Evolutionary conservation across 495 filamentous ascomycete species (phyloP).

Genomic region (Penicillium flavigenum): DNA sequence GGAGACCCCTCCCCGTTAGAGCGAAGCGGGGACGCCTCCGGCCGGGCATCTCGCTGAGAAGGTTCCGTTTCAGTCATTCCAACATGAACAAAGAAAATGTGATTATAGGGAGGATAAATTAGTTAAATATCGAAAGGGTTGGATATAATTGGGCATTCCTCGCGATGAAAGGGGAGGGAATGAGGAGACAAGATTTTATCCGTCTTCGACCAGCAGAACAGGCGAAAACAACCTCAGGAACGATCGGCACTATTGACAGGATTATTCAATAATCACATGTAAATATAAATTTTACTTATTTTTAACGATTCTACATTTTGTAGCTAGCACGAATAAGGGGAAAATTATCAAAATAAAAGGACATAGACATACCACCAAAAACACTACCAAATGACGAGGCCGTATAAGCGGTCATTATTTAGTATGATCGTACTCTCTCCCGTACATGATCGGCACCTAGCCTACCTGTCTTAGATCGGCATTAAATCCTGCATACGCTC

Average conservation of each 20-base stretch:
- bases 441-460: neutral
- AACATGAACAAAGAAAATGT: neutral
- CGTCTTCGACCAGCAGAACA: neutral
- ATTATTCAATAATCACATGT: conserved; percentile 10
- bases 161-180: neutral
- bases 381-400: too few relatives aligned
- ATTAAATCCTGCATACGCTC: conserved; percentile 1
- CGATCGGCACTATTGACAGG: conserved; percentile 23
- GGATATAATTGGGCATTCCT: neutral
- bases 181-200: conserved; percentile 3
- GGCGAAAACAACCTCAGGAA: neutral
- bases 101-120: neutral
- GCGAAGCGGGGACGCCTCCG: conserved; percentile 7
- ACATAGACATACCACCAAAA: too few relatives aligned
- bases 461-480: neutral
- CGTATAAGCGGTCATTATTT: neutral
- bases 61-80: conserved; percentile 11
- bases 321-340: too few relatives aligned
- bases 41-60: conserved; percentile 13
- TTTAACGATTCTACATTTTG: too few relatives aligned
- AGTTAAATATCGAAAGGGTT: neutral
- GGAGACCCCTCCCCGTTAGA: conserved; percentile 12
- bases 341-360: too few relatives aligned
- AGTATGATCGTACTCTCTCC: neutral
- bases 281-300: too few relatives aligned